phyloP scores from a whole-genome alignment of 768 basidiomycete species.

The Kockovaella imperatae region DNA sequence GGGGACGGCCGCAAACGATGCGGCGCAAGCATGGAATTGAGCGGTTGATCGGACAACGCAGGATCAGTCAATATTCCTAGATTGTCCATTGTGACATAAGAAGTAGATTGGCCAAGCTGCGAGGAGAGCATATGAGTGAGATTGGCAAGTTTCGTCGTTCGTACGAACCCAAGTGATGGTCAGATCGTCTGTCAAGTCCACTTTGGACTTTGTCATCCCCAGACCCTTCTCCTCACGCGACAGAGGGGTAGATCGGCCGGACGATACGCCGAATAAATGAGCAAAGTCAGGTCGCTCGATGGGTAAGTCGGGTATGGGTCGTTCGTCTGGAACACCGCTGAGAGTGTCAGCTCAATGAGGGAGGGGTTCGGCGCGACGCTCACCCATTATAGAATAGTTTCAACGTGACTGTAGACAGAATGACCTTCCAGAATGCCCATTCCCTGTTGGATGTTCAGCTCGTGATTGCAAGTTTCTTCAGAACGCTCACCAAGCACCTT shows the following conservation, averaged over 20 bases:
- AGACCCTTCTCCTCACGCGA: not conserved
- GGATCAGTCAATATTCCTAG: constrained; percentile 44
- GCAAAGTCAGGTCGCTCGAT: constrained; percentile 29
- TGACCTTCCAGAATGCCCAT: constrained; percentile 37
- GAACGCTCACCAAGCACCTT: constrained; percentile 27
- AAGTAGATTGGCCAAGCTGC: constrained; percentile 45
- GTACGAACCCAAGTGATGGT: constrained; percentile 27
- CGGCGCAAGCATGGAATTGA: constrained; percentile 34
- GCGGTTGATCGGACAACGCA: constrained; percentile 37
- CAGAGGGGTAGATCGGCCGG: not conserved
- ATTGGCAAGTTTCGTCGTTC: not conserved
- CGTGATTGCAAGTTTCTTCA: not conserved
- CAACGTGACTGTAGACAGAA: constrained; percentile 22
- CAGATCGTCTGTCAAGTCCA: constrained; percentile 23
- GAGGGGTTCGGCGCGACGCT: not conserved
- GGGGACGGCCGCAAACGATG: constrained; percentile 39
- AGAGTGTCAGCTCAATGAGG: not conserved
- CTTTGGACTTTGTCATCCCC: constrained; percentile 4
- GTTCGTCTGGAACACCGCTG: constrained; percentile 31
- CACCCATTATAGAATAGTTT: constrained; percentile 32
- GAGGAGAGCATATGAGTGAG: not conserved
- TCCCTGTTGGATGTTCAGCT: constrained; percentile 10
- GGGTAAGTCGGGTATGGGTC: constrained; percentile 34
- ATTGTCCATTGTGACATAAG: constrained; percentile 40
- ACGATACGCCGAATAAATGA: constrained; percentile 12